Evolutionary conservation across 2,329 filamentous ascomycete species (phyloP), one percentile per base, ranked within the genome.

Genomic region (Botrytis paeoniae): DNA sequence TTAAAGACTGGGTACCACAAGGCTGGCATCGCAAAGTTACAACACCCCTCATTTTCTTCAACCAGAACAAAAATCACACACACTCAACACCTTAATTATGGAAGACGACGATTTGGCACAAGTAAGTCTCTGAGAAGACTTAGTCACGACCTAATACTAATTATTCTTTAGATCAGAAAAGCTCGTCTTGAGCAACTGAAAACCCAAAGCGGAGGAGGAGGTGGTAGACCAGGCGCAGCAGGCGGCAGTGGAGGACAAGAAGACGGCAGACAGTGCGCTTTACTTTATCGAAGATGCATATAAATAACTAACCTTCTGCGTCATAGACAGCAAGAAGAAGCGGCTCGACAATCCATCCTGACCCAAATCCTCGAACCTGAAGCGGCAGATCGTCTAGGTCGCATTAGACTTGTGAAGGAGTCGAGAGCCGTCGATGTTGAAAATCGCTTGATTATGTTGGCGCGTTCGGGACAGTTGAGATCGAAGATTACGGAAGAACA

Each of bases 371-470:
- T 99, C 75, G 91, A 95, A 79, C 96, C 96, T 77, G 94, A 95
- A 80, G 96, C 96, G 29, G 93, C 94, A 74, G 96, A 99, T 84
- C 93, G 96, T 22, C 88, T 99, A 1, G 94, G 93, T 73, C 93
- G 96, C 77, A 98, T 99, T 84, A 92, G 95, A 48, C 90, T 99
- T 74, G 96, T 99, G 81, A 98, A 98, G 84, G 94, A 95, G 82
- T 91, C 92, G 78, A 93, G 96, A 79, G 96, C 96, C 51, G 89
- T 88, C 75, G 94, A 98, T 80, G 89, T 99, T 73, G 96, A 99
- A 85, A 95, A 97, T 86, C 85, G 95, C 69, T 88, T 99, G 73
- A 95, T 99, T 82, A 94, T 92, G 90, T 89, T 99, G 73, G 95
- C 96, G 73, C 90, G 94, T 80, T 89, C 91, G 37, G 95, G 95